A percentile compares a stretch with the other conserved stretches of the same genome.
Conservation (phyloP, 768 basidiomycete species). For the Harrya chromipes region DNA sequence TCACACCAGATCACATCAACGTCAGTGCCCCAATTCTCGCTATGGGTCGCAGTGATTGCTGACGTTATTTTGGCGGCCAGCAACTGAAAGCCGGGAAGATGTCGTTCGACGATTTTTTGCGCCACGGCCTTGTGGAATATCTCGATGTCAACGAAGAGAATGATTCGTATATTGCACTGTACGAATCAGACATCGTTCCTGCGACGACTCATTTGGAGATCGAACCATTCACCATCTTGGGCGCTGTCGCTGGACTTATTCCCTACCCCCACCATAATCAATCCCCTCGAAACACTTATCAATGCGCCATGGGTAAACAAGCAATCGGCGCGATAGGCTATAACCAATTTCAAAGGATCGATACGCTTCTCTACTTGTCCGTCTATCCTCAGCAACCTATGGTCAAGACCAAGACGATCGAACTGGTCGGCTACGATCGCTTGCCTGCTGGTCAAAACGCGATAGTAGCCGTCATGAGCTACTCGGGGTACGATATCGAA, state of each 20-base stretch:
- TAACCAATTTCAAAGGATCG: conserved; percentile 96
- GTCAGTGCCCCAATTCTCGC: conserved; percentile 37
- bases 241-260: conserved; percentile 96
- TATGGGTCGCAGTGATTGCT: neutral
- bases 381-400: conserved; percentile 99
- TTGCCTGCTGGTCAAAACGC: conserved; percentile 98
- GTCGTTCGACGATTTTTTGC: conserved; percentile 92
- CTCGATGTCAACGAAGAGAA: conserved; percentile 99
- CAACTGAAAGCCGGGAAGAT: conserved; percentile 75
- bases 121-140: conserved; percentile 92
- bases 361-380: conserved; percentile 95
- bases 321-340: conserved; percentile 98
- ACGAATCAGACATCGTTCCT: conserved; percentile 80
- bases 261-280: conserved; percentile 99
- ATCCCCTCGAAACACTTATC: conserved; percentile 98
- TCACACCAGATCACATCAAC: conserved; percentile 74
- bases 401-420: conserved; percentile 99
- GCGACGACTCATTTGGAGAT: conserved; percentile 95
- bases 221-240: conserved; percentile 96
- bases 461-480: conserved; percentile 98
- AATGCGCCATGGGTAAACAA: conserved; percentile 99
- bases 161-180: conserved; percentile 92
- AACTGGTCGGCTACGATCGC: conserved; percentile 93
- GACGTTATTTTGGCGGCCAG: conserved; percentile 36
- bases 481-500: conserved; percentile 99